Evolutionary conservation across 176 grass and related monocot genomes (phyloP), one percentile per base, ranked within the genome.

Genomic region (Aegilops speltoides): DNA sequence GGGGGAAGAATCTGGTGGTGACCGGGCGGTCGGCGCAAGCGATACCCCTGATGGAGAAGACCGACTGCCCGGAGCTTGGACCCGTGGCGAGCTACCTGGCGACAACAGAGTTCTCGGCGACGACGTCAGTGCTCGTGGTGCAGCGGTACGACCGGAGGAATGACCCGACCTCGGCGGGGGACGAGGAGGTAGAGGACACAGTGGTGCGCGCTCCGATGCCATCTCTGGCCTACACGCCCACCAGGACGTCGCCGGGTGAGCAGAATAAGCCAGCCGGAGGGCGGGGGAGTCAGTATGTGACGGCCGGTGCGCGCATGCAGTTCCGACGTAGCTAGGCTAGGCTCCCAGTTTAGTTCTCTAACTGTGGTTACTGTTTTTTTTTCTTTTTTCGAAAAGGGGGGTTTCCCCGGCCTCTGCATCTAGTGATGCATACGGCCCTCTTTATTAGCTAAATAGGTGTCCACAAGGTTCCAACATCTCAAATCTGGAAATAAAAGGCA

Each of bases 31-130:
- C 77, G 34, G 62, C 89, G 14, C 34, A 45, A 24, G 34, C 36
- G 23, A 0, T 48, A 48, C 9, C 87, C 16, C 66, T 94, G 6
- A 52, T 85, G 25, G 92, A 91, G 41, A 91, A 68, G 81, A 89
- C 37, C 26, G 77, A 91, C 70, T 94, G 92, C 66, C 87, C 86
- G 32, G 89, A 94, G 81, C 68, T 91, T 0, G 92, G 89, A 0
- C 87, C 70, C 25, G 84, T 94, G 6, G 92, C 87, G 63, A 79
- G 80, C 80, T 87, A 82, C 78, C 77, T 94, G 86, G 89, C 84
- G 15, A 87, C 92, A 69, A 9, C 87, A 24, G 89, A 91, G 23
- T 94, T 94, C 84, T 89, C 89, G 28, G 61, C 84, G 43, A 89
- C 69, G 20, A 84, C 87, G 1, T 94, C 92, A 1, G 89, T 89